These are phyloP conservation scores for Stemphylium vesicarium DNA, from an alignment of 2,329 filamentous ascomycete genomes.

Conservation along the genomic window DNA sequence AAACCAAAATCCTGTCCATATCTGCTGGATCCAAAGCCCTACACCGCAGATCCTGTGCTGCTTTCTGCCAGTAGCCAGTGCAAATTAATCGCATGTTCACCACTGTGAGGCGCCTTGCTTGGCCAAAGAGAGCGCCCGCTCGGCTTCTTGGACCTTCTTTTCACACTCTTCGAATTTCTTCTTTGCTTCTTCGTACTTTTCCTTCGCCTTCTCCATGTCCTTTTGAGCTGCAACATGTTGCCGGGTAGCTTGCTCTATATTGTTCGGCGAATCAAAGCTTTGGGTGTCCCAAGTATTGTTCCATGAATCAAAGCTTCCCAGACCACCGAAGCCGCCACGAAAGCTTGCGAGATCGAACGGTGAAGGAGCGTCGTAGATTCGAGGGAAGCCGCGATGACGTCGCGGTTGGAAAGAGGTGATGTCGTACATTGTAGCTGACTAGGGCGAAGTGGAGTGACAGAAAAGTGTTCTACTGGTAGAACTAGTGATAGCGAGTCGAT, in stretches of 20 bases:
- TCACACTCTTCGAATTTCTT: conserved; percentile 25
- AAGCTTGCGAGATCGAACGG: not conserved
- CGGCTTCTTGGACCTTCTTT: conserved; percentile 23
- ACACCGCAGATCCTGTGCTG: too few species aligned
- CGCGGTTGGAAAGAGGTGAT: not conserved
- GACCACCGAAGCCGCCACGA: not conserved
- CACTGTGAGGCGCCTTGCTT: conserved; percentile 5
- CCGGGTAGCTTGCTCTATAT: conserved; percentile 25
- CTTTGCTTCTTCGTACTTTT: conserved; percentile 23
- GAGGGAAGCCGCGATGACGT: not conserved
- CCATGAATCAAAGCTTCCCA: not conserved
- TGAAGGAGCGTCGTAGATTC: not conserved
- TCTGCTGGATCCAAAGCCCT: too few species aligned
- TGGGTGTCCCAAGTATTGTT: not conserved
- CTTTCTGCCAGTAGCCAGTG: too few species aligned
- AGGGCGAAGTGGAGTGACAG: not conserved
- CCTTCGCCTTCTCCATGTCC: conserved; percentile 18
- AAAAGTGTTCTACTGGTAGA: not conserved
- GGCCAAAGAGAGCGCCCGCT: conserved; percentile 8
- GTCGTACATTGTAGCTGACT: conserved; percentile 8
- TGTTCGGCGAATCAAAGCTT: not conserved
- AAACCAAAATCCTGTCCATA: too few species aligned
- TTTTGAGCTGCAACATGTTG: conserved; percentile 19
- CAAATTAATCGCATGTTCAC: not conserved
- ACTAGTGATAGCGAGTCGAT: too few species aligned